Conservation (phyloP, 1,284 basidiomycete genomes). For the Puccinia polysora region DNA sequence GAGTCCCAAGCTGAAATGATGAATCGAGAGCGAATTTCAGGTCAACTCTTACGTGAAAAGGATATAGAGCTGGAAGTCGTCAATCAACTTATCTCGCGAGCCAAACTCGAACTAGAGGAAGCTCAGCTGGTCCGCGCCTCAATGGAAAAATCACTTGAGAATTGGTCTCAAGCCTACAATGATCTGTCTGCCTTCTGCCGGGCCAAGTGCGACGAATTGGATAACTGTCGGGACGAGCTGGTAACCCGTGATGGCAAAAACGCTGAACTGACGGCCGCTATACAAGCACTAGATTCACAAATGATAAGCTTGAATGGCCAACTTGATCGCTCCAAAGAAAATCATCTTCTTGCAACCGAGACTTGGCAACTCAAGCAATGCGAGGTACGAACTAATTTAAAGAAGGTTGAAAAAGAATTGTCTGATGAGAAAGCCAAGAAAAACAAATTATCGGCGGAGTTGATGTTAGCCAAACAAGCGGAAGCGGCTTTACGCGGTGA, state of each 20-base stretch:
- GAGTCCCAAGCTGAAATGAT: background rate
- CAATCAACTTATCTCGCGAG: background rate
- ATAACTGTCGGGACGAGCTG: background rate
- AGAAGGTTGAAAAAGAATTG: constrained; percentile 16
- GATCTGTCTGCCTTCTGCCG: background rate
- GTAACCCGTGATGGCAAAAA: background rate
- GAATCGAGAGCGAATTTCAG: background rate
- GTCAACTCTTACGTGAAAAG: background rate
- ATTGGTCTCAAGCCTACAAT: background rate
- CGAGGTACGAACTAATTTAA: background rate
- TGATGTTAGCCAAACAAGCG: constrained; percentile 30
- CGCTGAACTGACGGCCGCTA: constrained; percentile 1
- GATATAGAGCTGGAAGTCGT: constrained; percentile 8
- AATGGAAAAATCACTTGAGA: constrained; percentile 4
- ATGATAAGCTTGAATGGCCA: background rate
- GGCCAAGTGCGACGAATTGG: background rate
- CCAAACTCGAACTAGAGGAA: background rate
- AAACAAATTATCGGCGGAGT: background rate
- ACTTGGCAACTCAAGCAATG: constrained; percentile 18
- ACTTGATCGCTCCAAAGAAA: background rate
- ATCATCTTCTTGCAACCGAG: constrained; percentile 2
- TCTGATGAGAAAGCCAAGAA: constrained; percentile 23
- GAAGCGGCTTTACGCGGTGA: constrained; percentile 22
- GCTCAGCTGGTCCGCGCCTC: background rate
- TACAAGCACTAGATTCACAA: background rate